Percentiles rank a stretch among this genome's conserved stretches.
phyloP scores from a whole-genome alignment of 306 rosid genomes.

The Chamaecrista fasciculata region DNA sequence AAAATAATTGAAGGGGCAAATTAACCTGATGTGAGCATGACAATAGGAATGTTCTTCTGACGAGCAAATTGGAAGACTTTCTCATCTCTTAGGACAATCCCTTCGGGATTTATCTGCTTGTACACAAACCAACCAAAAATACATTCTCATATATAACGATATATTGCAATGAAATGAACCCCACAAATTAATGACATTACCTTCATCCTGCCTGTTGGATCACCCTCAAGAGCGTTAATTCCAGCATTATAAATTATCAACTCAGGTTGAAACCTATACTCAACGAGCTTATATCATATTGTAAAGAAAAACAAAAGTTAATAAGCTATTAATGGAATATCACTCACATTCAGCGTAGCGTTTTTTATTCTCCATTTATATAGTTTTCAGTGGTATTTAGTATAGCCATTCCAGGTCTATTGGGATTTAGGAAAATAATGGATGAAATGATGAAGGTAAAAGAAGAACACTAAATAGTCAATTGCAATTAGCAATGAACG shows the following conservation, averaged over 20 bases:
- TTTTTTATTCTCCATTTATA: too few species aligned
- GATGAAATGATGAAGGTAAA: not conserved
- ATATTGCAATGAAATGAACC: too few species aligned
- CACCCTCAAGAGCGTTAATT: slow-evolving; percentile 92
- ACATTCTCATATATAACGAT: too few species aligned
- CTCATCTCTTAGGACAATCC: slow-evolving; percentile 76
- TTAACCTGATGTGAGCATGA: slow-evolving; percentile 96
- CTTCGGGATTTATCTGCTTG: slow-evolving; percentile 82
- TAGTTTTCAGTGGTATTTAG: not conserved
- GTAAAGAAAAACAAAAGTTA: too few species aligned
- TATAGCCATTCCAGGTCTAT: not conserved
- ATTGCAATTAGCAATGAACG: not conserved
- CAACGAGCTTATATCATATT: slow-evolving; percentile 56
- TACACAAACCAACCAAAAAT: slow-evolving; percentile 15
- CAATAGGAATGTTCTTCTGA: slow-evolving; percentile 68
- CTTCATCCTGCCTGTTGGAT: slow-evolving; percentile 84
- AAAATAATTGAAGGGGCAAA: too few species aligned
- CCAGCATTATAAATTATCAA: slow-evolving; percentile 87
- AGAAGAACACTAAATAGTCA: not conserved
- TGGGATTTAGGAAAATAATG: not conserved
- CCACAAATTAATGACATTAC: too few species aligned
- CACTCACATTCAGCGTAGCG: too few species aligned
- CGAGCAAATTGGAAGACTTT: slow-evolving; percentile 82
- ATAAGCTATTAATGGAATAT: too few species aligned
- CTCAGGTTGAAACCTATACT: slow-evolving; percentile 61